Evolutionary conservation across 1,284 basidiomycete species (phyloP).

Genomic region (Fomitiporia mediterranea): DNA sequence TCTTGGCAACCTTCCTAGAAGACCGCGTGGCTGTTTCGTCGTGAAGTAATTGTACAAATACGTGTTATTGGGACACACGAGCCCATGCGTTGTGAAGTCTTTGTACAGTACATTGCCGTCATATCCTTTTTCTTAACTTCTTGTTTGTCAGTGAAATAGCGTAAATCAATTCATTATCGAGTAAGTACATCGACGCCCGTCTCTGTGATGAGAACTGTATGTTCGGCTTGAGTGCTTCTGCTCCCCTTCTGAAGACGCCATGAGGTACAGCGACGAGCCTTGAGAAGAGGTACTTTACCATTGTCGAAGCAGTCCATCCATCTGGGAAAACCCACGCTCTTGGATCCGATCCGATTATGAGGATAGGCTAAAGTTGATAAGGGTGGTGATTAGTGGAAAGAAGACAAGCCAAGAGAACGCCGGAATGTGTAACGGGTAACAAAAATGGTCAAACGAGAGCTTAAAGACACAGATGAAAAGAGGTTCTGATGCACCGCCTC

Average conservation of each 20-base stretch:
- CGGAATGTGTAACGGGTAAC: not conserved
- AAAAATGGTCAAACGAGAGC: not conserved
- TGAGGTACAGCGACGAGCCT: not conserved
- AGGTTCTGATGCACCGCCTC: slow-evolving; percentile 19
- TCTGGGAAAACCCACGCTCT: slow-evolving; percentile 77
- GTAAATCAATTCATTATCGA: slow-evolving; percentile 22
- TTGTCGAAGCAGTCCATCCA: slow-evolving; percentile 84
- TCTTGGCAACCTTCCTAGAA: slow-evolving; percentile 60
- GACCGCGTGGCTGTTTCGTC: slow-evolving; percentile 33
- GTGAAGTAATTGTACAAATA: slow-evolving; percentile 12
- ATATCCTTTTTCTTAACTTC: not conserved
- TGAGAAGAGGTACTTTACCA: slow-evolving; percentile 40
- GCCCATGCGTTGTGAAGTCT: no score
- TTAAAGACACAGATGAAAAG: slow-evolving; percentile 3
- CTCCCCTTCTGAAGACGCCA: slow-evolving; percentile 54
- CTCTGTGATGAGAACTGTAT: slow-evolving; percentile 82
- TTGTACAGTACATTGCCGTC: not conserved
- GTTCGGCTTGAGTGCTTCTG: slow-evolving; percentile 80
- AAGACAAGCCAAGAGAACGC: not conserved
- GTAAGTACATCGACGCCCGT: slow-evolving; percentile 65
- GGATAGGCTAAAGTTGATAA: slow-evolving; percentile 49
- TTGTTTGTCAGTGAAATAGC: not conserved
- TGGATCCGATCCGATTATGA: slow-evolving; percentile 70
- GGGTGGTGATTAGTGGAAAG: not conserved
- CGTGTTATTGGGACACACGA: slow-evolving; percentile 7